phyloP scores from a whole-genome alignment of 2,329 filamentous ascomycete genomes.

The Neofusicoccum cordaticola region DNA sequence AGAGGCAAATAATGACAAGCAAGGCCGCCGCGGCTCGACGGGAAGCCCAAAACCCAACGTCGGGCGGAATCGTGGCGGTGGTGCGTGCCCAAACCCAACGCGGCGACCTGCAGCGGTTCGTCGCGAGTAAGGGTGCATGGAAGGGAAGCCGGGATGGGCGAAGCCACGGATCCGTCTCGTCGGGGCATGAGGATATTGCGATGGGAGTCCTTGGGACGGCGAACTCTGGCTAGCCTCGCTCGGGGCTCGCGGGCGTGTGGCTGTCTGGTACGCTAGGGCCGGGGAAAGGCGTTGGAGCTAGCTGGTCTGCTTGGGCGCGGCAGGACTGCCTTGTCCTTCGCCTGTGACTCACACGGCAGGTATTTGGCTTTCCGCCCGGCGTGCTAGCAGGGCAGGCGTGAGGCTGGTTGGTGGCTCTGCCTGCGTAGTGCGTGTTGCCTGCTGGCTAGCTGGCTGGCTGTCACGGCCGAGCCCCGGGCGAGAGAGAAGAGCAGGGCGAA shows the following conservation, averaged over 20 bases:
- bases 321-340: neutral
- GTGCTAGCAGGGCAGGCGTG: neutral
- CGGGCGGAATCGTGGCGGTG: neutral
- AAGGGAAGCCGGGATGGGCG: neutral
- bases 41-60: neutral
- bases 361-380: neutral
- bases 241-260: too few relatives aligned
- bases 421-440: too few relatives aligned
- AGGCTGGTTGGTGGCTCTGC: neutral
- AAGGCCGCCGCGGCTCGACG: neutral
- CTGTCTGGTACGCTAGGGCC: conserved; percentile 1
- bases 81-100: neutral
- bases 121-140: neutral
- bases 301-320: too few relatives aligned
- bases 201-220: too few relatives aligned
- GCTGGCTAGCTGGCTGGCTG: too few relatives aligned
- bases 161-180: neutral
- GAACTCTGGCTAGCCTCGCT: too few relatives aligned
- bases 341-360: neutral
- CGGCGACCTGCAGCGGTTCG: conserved; percentile 8
- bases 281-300: neutral
- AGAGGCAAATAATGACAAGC: neutral
- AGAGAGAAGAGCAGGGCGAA: neutral
- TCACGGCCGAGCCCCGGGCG: too few relatives aligned
- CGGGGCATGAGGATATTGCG: neutral